Conservation (phyloP, 768 basidiomycete genomes). For the Suillus tomentosus region DNA sequence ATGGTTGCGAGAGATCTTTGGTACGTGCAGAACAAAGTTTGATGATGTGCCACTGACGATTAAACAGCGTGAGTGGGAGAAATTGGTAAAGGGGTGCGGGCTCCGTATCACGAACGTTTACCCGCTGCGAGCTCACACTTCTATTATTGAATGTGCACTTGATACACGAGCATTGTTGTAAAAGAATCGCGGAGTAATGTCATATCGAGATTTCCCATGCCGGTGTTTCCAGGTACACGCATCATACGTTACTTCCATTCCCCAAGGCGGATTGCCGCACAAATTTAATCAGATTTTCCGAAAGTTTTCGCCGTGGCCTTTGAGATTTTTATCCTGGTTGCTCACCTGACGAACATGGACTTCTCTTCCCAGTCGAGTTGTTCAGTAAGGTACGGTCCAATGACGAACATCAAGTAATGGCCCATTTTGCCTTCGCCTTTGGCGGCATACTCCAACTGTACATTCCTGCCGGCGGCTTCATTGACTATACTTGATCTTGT, state of each 20-base stretch:
- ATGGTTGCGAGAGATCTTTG: slow-evolving; percentile 9
- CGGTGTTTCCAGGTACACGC: background rate
- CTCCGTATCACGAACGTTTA: slow-evolving; percentile 9
- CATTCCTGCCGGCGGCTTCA: slow-evolving; percentile 39
- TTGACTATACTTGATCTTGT: slow-evolving; percentile 33
- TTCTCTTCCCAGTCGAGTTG: slow-evolving; percentile 22
- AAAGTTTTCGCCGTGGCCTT: slow-evolving; percentile 33
- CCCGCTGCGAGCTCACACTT: slow-evolving; percentile 7
- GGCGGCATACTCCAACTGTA: slow-evolving; percentile 40
- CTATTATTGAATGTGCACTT: slow-evolving; percentile 11
- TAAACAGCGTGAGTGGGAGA: slow-evolving; percentile 10
- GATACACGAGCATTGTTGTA: slow-evolving; percentile 1
- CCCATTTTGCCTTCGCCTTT: slow-evolving; percentile 37
- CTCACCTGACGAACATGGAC: slow-evolving; percentile 52
- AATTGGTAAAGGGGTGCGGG: background rate
- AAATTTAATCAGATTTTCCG: slow-evolving; percentile 10
- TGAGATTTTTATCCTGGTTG: slow-evolving; percentile 36
- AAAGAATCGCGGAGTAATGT: too few species aligned
- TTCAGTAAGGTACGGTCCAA: slow-evolving; percentile 54
- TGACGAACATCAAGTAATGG: slow-evolving; percentile 42
- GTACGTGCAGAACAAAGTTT: background rate
- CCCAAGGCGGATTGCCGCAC: background rate
- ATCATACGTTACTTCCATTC: background rate
- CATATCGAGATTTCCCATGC: background rate
- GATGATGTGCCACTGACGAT: background rate